Evolutionary conservation across 306 rosid species (phyloP).

Genomic region (Prinsepia uniflora): DNA sequence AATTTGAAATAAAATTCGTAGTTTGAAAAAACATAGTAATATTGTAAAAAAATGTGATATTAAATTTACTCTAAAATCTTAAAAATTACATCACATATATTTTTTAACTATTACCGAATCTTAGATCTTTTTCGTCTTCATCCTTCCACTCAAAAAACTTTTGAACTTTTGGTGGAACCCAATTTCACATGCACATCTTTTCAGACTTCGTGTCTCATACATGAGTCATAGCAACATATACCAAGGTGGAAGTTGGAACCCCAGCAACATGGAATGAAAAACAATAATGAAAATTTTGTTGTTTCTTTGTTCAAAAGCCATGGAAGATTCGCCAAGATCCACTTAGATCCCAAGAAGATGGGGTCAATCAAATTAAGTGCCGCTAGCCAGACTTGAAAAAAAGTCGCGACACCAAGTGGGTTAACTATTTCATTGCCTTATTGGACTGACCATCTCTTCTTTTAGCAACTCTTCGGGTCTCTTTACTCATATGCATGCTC

Average conservation of each 20-base stretch:
- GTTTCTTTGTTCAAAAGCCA: conserved; percentile 5
- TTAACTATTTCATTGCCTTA: not conserved
- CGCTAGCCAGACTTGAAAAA: conserved; percentile 27
- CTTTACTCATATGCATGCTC: conserved; percentile 14
- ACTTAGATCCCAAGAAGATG: conserved; percentile 55
- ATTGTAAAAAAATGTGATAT: no score
- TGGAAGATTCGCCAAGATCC: conserved; percentile 49
- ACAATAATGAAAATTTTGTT: not conserved
- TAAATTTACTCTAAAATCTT: no score
- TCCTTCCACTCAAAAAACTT: not conserved
- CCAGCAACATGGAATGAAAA: conserved; percentile 12
- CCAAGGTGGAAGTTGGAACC: conserved; percentile 9
- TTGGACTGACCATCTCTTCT: conserved; percentile 24
- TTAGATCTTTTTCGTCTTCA: not conserved
- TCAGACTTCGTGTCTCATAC: not conserved
- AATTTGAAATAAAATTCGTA: no score
- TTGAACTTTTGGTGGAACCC: conserved; percentile 12
- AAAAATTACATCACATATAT: no score
- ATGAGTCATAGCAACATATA: not conserved
- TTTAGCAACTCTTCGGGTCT: conserved; percentile 21
- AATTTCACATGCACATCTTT: not conserved
- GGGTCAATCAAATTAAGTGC: conserved; percentile 33
- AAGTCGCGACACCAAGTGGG: conserved; percentile 17
- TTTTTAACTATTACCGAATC: not conserved
- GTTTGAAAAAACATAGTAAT: no score